Conservation (phyloP, 2,329 filamentous ascomycete species). For the Cladophialophora immunda region DNA sequence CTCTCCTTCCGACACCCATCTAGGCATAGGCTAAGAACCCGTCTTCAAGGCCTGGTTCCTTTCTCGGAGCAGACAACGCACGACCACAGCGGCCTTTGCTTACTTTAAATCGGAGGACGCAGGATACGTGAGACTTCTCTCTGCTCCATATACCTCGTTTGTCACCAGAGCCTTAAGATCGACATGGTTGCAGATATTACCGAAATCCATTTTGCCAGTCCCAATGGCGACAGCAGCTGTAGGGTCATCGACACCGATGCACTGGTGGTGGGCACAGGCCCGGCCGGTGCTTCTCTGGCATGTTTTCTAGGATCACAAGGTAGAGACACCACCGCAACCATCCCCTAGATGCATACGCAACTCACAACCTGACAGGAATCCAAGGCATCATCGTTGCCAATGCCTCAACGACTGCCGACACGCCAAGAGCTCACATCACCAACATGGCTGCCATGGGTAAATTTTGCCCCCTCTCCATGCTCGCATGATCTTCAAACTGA, state of each 20-base stretch:
- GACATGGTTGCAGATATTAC: background rate
- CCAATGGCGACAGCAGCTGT: background rate
- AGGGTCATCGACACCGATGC: constrained; percentile 15
- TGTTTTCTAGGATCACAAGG: constrained; percentile 48
- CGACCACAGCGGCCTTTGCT: background rate
- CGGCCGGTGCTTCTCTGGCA: constrained; percentile 58
- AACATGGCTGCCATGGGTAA: constrained; percentile 29
- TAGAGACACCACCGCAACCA: constrained; percentile 36
- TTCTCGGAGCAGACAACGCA: background rate
- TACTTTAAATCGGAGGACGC: background rate
- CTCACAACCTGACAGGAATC: constrained; percentile 1
- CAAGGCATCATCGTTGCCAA: constrained; percentile 2
- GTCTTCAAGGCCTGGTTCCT: background rate
- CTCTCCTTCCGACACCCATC: background rate
- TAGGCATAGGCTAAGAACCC: background rate
- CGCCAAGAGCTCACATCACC: constrained; percentile 31
- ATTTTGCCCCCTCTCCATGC: background rate
- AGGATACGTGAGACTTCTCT: background rate
- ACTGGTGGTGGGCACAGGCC: constrained; percentile 56
- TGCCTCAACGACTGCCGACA: constrained; percentile 11
- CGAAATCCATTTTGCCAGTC: background rate
- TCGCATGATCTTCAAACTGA: background rate
- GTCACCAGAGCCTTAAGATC: background rate
- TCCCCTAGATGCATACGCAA: background rate
- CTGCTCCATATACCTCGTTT: background rate